Base-by-base conservation (phyloP, 208 protist genomes). In the Acanthamoeba polyphaga region DNA sequence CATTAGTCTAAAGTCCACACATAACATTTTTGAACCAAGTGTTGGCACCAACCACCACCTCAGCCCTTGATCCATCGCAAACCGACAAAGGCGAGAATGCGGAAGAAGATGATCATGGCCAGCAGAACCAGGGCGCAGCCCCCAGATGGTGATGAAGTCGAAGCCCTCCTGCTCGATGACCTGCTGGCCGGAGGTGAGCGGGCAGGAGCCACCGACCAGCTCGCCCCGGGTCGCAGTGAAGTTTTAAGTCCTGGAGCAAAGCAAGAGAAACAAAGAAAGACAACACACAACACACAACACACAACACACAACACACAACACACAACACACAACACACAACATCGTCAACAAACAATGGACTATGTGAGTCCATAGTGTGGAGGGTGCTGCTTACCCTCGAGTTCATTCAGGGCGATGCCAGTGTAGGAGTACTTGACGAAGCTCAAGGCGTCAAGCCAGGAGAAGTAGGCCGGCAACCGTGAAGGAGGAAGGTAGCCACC, bases 71-170 rank as follows among this genome's bases (percentile, higher is more conserved):
- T 60, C 87, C 87, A 94, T 38, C 91, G 62, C 12, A 94, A 43
- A 6, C 55, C 91, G 0, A 80, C 51, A 15, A 76, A 94, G 13
- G 91, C 91, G 2, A 88, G 51, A 51, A 94, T 74, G 12, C 91
- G 91, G 62, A 43, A 94, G 38, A 84, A 62, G 53, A 94, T 15
- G 38, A 94, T 94, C 91, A 94, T 94, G 43, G n/a, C 91, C 38
- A 84, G 51, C 34, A 94, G 91, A 7, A 94, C 91, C 72, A 94
- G 51, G 6, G 91, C 91, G 19, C 91, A 94, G 38, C n/a, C 78
- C 91, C 91, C 76, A 90, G 49, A 94, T 94, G 24, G 91, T 88
- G 29, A 90, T 90, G 76, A 68, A 90, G 58, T 94, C 91, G 34
- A 94, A 72, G 55, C 72, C 91, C 19, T 76, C 4, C 10, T 19